Evolutionary conservation across 768 basidiomycete species (phyloP).

Genomic region (Lactarius trivialis): DNA sequence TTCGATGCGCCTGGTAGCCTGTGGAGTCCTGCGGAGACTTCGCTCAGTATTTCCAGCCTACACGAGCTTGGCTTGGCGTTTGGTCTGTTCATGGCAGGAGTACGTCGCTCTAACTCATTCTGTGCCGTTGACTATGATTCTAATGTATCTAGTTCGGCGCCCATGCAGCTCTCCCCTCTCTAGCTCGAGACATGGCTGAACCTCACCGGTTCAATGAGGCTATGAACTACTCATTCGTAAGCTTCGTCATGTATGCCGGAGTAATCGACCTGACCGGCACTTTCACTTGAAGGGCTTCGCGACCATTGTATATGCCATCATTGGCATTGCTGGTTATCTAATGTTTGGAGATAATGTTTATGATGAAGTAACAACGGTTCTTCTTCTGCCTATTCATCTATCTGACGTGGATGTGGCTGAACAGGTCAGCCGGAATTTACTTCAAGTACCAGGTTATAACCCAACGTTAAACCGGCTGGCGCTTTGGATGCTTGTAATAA

Average conservation of each 20-base stretch:
- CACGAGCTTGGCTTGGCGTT: conserved; percentile 70
- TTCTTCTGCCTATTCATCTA: conserved; percentile 8
- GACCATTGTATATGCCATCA: conserved; percentile 35
- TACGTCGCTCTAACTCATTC: conserved; percentile 32
- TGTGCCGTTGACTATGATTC: background rate
- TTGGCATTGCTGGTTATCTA: conserved; percentile 78
- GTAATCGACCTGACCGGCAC: background rate
- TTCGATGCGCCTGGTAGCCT: conserved; percentile 71
- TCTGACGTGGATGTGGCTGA: background rate
- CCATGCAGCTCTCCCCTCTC: conserved; percentile 85
- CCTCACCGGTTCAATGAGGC: conserved; percentile 74
- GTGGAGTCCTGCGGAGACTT: conserved; percentile 67
- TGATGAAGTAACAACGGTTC: conserved; percentile 57
- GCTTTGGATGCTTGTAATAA: conserved; percentile 82
- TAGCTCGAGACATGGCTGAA: conserved; percentile 85
- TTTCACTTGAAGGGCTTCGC: conserved; percentile 12
- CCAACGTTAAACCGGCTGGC: conserved; percentile 61
- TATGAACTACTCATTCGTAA: conserved; percentile 82
- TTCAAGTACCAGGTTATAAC: conserved; percentile 68
- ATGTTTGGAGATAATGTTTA: conserved; percentile 84
- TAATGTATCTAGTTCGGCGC: conserved; percentile 62
- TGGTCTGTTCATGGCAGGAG: conserved; percentile 90
- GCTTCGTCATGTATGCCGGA: conserved; percentile 24
- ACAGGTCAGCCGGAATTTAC: conserved; percentile 78
- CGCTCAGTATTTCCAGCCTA: conserved; percentile 44